These are phyloP conservation scores for Gaillardinia entomophila DNA, from an alignment of 805 yeast genomes.

Conservation along the genomic window DNA sequence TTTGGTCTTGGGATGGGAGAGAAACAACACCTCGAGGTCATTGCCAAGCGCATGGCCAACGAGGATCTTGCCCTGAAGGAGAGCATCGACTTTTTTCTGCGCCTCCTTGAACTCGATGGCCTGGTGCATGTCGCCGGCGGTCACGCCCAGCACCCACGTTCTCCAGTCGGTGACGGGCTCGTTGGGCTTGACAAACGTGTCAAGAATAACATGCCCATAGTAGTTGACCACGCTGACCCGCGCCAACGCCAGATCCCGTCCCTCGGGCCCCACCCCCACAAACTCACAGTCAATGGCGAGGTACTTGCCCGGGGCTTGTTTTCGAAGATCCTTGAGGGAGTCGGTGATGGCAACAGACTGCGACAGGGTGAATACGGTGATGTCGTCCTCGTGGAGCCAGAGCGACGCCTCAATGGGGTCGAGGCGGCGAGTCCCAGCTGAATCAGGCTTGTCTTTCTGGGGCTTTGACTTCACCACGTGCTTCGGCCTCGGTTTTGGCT, in stretches of 20 bases:
- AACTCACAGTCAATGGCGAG: constrained; percentile 90
- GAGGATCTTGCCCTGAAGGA: constrained; percentile 51
- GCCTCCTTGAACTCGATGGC: constrained; percentile 69
- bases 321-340: constrained; percentile 12
- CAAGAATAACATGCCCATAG: constrained; percentile 67
- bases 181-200: constrained; percentile 68
- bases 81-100: constrained; percentile 46
- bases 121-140: constrained; percentile 58
- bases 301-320: constrained; percentile 59
- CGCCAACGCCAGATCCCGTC: constrained; percentile 67
- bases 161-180: constrained; percentile 85
- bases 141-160: constrained; percentile 86
- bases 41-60: constrained; percentile 86
- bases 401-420: constrained; percentile 15
- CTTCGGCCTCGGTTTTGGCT: too few relatives aligned
- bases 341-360: constrained; percentile 2
- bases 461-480: too few relatives aligned
- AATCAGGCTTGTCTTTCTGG: too few relatives aligned
- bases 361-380: constrained; percentile 6
- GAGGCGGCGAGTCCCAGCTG: too few relatives aligned
- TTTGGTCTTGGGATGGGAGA: constrained; percentile 60
- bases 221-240: constrained; percentile 84
- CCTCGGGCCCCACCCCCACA: constrained; percentile 83
- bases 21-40: constrained; percentile 62
- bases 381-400: constrained; percentile 20